These are phyloP conservation scores for Suillus decipiens DNA, from an alignment of 768 basidiomycete genomes.

Conservation along the genomic window DNA sequence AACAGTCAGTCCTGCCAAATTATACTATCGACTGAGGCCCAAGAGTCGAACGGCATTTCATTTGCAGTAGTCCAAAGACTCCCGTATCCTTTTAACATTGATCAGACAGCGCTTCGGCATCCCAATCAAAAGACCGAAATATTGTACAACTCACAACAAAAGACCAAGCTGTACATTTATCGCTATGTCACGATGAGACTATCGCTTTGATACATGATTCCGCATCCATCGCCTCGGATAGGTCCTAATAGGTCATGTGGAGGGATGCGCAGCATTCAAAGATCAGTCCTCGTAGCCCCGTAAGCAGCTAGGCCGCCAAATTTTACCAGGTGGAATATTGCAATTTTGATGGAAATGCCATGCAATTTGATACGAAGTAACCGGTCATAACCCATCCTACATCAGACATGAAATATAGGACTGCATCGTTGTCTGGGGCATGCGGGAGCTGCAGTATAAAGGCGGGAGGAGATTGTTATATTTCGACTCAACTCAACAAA, in stretches of 20 bases:
- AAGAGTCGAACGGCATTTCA: background rate
- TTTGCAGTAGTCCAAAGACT: background rate
- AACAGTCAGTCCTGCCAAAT: background rate
- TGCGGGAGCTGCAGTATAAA: background rate
- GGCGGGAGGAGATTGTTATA: background rate
- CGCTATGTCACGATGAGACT: background rate
- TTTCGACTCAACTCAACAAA: conserved; percentile 1
- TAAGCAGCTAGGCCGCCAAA: background rate
- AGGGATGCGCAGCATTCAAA: background rate
- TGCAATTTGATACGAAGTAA: background rate
- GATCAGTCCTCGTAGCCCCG: background rate
- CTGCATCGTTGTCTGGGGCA: background rate
- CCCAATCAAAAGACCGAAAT: background rate
- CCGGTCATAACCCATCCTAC: background rate
- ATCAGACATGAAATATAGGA: background rate
- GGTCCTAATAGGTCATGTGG: background rate
- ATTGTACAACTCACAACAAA: background rate
- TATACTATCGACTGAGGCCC: background rate
- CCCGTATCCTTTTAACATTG: background rate
- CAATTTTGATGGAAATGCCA: background rate
- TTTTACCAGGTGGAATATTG: background rate
- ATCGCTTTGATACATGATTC: background rate
- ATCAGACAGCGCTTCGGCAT: background rate
- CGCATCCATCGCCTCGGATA: background rate
- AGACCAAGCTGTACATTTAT: background rate